Evolutionary conservation across 2,329 filamentous ascomycete species (phyloP).

Genomic region (Aaosphaeria pasadenensis): DNA sequence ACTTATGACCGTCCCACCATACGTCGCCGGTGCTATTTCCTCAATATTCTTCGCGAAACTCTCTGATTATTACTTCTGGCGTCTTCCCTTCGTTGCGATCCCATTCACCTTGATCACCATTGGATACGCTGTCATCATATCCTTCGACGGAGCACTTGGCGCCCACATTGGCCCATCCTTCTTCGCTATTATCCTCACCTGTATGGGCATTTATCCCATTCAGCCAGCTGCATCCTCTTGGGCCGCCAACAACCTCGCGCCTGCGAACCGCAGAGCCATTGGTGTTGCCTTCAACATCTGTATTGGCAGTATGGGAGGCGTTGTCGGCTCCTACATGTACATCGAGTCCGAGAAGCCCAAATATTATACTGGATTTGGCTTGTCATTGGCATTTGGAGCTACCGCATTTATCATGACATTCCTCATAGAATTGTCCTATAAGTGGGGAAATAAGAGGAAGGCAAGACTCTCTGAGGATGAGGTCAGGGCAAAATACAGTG

Average conservation of each 20-base stretch:
- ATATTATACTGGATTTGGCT: conserved; percentile 2
- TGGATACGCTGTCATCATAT: not conserved
- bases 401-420: not conserved
- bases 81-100: not conserved
- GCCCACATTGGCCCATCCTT: not conserved
- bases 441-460: conserved; percentile 1
- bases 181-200: conserved; percentile 1
- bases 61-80: not conserved
- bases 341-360: conserved; percentile 1
- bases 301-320: not conserved
- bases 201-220: conserved; percentile 3
- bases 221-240: not conserved
- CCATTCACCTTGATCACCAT: not conserved
- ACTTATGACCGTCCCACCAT: conserved; percentile 24
- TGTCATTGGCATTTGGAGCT: conserved; percentile 1
- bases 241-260: conserved; percentile 1
- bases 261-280: not conserved
- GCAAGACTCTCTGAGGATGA: conserved; percentile 1
- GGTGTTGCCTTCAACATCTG: not conserved
- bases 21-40: not conserved
- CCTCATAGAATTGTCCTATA: not conserved
- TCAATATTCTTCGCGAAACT: not conserved
- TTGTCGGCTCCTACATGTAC: conserved; percentile 3
- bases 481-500: conserved; percentile 1
- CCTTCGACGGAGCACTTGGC: not conserved